phyloP scores from a whole-genome alignment of 345 rosid genomes.

The Psidium guajava region DNA sequence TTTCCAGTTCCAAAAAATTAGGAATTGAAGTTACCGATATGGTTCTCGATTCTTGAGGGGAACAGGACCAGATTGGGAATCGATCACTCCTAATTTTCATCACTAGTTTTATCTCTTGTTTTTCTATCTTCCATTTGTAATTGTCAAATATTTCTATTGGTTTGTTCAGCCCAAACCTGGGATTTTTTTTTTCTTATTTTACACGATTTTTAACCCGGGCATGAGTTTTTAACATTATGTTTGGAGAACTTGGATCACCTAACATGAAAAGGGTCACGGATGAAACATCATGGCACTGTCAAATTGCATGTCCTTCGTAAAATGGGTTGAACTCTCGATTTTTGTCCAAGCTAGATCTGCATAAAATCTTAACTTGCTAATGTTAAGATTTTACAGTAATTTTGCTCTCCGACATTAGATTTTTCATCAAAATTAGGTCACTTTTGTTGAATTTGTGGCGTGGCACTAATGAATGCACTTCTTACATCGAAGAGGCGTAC shows the following conservation, averaged over 20 bases:
- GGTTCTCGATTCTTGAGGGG: too few relatives aligned
- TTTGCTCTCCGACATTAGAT: background rate
- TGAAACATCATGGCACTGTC: background rate
- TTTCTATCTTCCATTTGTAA: too few relatives aligned
- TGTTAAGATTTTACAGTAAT: background rate
- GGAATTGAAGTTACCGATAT: too few relatives aligned
- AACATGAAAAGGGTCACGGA: background rate
- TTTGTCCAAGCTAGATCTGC: background rate
- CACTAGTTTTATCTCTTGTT: too few relatives aligned
- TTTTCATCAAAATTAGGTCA: background rate
- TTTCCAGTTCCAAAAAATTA: too few relatives aligned
- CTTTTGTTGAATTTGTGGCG: background rate
- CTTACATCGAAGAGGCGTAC: background rate
- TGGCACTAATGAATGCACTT: background rate
- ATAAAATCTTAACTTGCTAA: background rate
- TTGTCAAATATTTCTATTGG: too few relatives aligned
- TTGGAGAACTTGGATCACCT: fast-evolving
- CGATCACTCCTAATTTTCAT: too few relatives aligned
- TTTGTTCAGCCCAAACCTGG: too few relatives aligned
- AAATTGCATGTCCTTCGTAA: background rate
- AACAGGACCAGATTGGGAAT: too few relatives aligned
- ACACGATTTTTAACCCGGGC: background rate
- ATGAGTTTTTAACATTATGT: too few relatives aligned
- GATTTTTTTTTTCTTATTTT: too few relatives aligned
- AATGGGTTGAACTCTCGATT: background rate